phyloP scores from a whole-genome alignment of 768 basidiomycete genomes.

The Terana coerulea region DNA sequence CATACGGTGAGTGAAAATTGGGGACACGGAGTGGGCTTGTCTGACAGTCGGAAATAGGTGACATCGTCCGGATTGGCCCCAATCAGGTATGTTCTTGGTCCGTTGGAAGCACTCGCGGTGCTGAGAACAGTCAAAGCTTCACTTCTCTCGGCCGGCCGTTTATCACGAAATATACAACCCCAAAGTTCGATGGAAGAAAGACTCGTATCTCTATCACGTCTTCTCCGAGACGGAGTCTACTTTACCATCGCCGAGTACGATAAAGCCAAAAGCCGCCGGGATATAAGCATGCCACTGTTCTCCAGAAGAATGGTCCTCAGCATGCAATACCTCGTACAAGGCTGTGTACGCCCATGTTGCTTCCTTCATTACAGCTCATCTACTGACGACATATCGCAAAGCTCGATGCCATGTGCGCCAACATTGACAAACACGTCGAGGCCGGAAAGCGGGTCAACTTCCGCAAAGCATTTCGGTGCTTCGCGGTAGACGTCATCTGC shows the following conservation, averaged over 20 bases:
- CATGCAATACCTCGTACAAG: constrained; percentile 32
- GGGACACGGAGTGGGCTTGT: too few relatives aligned
- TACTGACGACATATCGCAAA: constrained; percentile 30
- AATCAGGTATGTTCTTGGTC: constrained; percentile 29
- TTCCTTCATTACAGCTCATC: not conserved
- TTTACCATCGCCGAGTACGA: constrained; percentile 27
- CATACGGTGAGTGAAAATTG: not conserved
- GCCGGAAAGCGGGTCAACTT: not conserved
- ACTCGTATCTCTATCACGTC: constrained; percentile 31
- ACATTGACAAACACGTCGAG: not conserved
- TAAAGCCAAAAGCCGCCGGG: constrained; percentile 29
- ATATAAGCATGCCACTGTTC: constrained; percentile 33
- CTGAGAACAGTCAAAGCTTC: constrained; percentile 27
- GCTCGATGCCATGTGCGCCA: constrained; percentile 26
- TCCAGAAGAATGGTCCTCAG: constrained; percentile 32
- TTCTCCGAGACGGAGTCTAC: constrained; percentile 32
- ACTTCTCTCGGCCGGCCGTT: constrained; percentile 37
- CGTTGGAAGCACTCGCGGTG: not conserved
- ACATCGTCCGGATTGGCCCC: constrained; percentile 34
- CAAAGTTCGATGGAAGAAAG: constrained; percentile 32
- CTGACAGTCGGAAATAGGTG: constrained; percentile 21
- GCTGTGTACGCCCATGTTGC: constrained; percentile 20
- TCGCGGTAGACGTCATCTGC: constrained; percentile 29
- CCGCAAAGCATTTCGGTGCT: not conserved
- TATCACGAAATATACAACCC: constrained; percentile 37